These are phyloP conservation scores for Dovyalis caffra DNA, from an alignment of 345 rosid genomes.

Conservation along the genomic window DNA sequence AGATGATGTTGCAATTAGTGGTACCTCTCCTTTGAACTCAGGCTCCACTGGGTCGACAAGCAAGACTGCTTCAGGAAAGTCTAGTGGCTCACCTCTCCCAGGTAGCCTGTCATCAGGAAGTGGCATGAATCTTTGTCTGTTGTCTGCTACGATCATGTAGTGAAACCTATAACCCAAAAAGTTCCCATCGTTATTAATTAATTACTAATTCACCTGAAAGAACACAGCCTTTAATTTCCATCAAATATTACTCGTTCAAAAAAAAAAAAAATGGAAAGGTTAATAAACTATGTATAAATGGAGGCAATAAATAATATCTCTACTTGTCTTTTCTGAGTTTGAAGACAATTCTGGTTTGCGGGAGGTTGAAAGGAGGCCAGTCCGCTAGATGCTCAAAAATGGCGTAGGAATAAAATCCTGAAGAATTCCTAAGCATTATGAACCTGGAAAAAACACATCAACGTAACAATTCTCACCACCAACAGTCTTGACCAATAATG, in stretches of 20 bases:
- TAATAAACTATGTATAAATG: not conserved
- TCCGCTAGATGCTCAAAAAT: slow-evolving; percentile 64
- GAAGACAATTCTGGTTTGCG: slow-evolving; percentile 71
- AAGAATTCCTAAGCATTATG: slow-evolving; percentile 62
- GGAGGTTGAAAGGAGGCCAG: slow-evolving; percentile 82
- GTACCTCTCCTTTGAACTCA: slow-evolving; percentile 71
- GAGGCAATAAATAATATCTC: too few relatives aligned
- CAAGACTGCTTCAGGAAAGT: slow-evolving; percentile 85
- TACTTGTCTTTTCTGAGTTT: slow-evolving; percentile 81
- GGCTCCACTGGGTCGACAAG: slow-evolving; percentile 60
- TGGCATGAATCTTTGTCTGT: slow-evolving; percentile 90
- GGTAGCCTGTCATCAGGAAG: slow-evolving; percentile 74
- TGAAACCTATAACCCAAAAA: slow-evolving; percentile 53
- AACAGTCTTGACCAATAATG: too few relatives aligned
- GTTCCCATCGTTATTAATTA: too few relatives aligned
- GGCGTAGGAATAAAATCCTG: slow-evolving; percentile 83
- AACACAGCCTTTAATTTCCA: too few relatives aligned
- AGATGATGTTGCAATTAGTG: not conserved
- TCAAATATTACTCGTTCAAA: not conserved
- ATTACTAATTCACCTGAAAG: too few relatives aligned
- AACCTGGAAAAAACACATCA: slow-evolving; percentile 46
- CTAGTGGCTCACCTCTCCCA: slow-evolving; percentile 54
- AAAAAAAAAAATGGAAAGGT: not conserved
- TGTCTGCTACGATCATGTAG: slow-evolving; percentile 80
- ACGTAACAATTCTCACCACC: not conserved